Evolutionary conservation across 2,329 filamentous ascomycete species (phyloP).

Genomic region (Xylaria sp.): DNA sequence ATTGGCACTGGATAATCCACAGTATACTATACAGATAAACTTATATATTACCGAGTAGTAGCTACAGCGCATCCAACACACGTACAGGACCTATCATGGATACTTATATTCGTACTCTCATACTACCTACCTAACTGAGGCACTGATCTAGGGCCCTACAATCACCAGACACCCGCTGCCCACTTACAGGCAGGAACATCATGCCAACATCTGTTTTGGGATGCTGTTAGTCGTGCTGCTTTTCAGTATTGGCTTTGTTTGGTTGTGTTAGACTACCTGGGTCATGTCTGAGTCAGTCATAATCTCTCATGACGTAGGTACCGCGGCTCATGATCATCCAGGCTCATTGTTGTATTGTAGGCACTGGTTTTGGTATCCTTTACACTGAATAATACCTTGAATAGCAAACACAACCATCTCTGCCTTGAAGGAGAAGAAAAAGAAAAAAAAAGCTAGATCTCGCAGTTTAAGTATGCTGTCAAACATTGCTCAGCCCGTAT

Average conservation of each 20-base stretch:
- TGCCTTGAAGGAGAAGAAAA: too few species aligned
- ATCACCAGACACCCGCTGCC: too few species aligned
- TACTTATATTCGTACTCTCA: too few species aligned
- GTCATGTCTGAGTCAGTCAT: background rate
- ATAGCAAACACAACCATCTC: background rate
- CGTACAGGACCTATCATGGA: too few species aligned
- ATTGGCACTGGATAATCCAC: constrained; percentile 18
- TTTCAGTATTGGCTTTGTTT: background rate
- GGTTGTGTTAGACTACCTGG: background rate
- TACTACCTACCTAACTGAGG: too few species aligned
- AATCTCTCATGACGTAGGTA: constrained; percentile 14
- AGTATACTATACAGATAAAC: background rate
- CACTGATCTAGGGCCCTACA: too few species aligned
- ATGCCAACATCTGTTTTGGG: too few species aligned
- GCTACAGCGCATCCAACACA: background rate
- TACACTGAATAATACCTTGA: too few species aligned
- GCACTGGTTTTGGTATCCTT: background rate
- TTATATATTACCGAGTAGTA: too few species aligned
- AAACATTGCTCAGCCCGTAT: background rate
- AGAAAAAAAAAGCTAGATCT: too few species aligned
- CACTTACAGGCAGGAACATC: too few species aligned
- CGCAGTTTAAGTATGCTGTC: background rate
- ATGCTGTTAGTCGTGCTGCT: background rate
- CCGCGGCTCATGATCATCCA: background rate
- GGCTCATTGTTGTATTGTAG: background rate